Conservation (phyloP, 2,329 filamentous ascomycete species). For the Sporothrix pallida region DNA sequence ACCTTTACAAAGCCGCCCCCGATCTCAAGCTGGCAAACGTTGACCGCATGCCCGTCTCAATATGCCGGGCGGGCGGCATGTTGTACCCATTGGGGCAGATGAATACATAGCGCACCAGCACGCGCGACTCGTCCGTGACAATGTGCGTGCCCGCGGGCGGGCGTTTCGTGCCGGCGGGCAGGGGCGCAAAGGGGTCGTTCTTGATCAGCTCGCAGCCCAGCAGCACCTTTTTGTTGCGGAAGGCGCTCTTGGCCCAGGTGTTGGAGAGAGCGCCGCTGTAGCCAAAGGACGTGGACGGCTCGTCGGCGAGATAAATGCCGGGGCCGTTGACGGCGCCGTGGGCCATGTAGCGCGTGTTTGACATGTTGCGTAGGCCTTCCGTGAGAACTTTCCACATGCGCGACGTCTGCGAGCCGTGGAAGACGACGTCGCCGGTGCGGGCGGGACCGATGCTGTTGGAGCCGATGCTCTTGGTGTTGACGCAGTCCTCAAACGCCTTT, state of each 20-base stretch:
- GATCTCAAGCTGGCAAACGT: constrained; percentile 35
- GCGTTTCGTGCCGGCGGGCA: constrained; percentile 1
- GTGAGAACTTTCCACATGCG: constrained; percentile 40
- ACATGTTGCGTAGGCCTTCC: constrained; percentile 38
- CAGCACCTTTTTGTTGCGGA: constrained; percentile 34
- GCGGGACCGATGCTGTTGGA: background rate
- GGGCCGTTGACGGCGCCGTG: constrained; percentile 35
- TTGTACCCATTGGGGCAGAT: constrained; percentile 37
- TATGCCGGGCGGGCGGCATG: constrained; percentile 37
- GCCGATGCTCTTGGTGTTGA: background rate
- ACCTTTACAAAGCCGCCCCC: constrained; percentile 16
- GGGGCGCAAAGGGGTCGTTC: constrained; percentile 28
- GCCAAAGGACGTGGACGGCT: constrained; percentile 33
- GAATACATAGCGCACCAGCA: constrained; percentile 41
- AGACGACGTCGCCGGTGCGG: constrained; percentile 35
- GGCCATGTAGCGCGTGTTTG: constrained; percentile 35
- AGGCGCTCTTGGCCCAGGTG: constrained; percentile 36
- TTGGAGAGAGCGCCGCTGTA: constrained; percentile 33
- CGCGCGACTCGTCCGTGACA: constrained; percentile 36
- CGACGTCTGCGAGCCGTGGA: constrained; percentile 37
- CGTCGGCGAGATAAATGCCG: constrained; percentile 38
- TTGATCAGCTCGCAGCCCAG: constrained; percentile 40
- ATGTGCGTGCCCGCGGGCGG: constrained; percentile 33
- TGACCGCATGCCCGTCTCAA: constrained; percentile 38
- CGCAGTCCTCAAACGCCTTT: constrained; percentile 32